Percentiles rank a stretch among this genome's conserved stretches.
phyloP scores from a whole-genome alignment of 352 stramenopile species.

The Globisporangium rhizosaccharum region DNA sequence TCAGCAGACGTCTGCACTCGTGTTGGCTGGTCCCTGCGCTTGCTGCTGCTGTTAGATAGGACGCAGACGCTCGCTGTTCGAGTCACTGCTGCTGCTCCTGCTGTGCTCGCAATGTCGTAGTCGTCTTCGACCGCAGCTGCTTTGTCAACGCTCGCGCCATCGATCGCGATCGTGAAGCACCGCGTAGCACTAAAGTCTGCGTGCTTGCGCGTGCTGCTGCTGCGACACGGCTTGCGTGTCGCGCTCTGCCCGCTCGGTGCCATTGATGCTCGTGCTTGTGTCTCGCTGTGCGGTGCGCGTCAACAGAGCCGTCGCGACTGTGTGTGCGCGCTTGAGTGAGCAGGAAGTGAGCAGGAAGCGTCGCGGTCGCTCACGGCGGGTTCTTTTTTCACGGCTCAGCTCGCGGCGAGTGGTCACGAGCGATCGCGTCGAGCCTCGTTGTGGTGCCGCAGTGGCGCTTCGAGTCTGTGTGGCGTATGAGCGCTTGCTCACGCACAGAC shows the following conservation, averaged over 20 bases:
- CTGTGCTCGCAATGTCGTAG: background rate
- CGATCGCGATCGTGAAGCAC: slow-evolving; percentile 10
- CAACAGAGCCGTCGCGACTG: background rate
- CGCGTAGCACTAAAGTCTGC: slow-evolving; percentile 12
- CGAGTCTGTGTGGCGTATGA: too few species aligned
- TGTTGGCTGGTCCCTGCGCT: background rate
- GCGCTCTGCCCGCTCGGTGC: slow-evolving; percentile 2
- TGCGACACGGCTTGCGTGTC: background rate
- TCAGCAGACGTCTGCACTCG: too few species aligned
- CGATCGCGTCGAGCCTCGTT: too few species aligned
- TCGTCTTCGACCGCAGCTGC: background rate
- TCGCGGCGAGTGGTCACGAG: background rate
- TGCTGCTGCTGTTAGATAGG: background rate
- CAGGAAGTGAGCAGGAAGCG: background rate
- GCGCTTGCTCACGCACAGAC: too few species aligned
- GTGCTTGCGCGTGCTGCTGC: background rate
- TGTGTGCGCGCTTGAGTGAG: background rate
- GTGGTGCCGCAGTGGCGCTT: too few species aligned
- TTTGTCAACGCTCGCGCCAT: background rate
- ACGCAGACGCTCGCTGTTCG: background rate
- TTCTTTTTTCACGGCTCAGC: background rate
- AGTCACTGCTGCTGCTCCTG: background rate
- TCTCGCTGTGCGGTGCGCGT: background rate
- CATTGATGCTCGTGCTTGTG: background rate
- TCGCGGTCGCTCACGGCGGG: background rate